Base-by-base conservation (phyloP, 2,329 filamentous ascomycete genomes). In the Aspergillus fischeri region DNA sequence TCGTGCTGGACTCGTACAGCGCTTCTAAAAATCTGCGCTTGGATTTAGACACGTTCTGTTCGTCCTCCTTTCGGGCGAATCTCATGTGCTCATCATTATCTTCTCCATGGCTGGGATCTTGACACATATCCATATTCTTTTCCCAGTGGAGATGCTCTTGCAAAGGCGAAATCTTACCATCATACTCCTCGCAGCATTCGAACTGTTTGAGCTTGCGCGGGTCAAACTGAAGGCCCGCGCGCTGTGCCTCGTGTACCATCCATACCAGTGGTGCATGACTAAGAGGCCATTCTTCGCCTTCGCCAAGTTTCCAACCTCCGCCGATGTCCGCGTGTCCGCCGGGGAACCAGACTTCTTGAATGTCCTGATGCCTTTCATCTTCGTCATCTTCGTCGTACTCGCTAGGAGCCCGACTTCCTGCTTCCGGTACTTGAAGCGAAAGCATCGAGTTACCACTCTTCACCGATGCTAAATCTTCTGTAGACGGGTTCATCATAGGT, bases 321-420 rank as follows among this genome's bases (percentile, higher is more conserved):
- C 90, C 90, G 29, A 92, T 85, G 60, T 93, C 90, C 1, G 85
- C 90, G 61, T 95, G 90, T 10, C 87, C 86, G 8, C 90, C 90
- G 0, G 89, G 81, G 65, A 94, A 94, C 77, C 77, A 78, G 8
- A 93, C 83, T 66, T 94, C 90, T 58, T 90, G 83, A 50, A 93
- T 88, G 63, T 93, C 88, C 66, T 92, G 89, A 1, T 81, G 78
- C 0, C 56, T 57, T n/a, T 70, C 67, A 14, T 74, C 68, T 14
- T 76, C 72, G 17, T 67, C 67, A 3, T 67, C 66, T 48, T 62
- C 63, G 10, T 71, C 65, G 11, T 61, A 55, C 4, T 56, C 63
- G n/a, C 21, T 24, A 24, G 42, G n/a, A 17, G 52, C 54, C 27
- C 55, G 54, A 20, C 60, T 58, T 7, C 48, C 41, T 9, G 42